These are phyloP conservation scores for Astrephomene gubernaculifera DNA, from an alignment of 139 green algal genomes.

Conservation along the genomic window DNA sequence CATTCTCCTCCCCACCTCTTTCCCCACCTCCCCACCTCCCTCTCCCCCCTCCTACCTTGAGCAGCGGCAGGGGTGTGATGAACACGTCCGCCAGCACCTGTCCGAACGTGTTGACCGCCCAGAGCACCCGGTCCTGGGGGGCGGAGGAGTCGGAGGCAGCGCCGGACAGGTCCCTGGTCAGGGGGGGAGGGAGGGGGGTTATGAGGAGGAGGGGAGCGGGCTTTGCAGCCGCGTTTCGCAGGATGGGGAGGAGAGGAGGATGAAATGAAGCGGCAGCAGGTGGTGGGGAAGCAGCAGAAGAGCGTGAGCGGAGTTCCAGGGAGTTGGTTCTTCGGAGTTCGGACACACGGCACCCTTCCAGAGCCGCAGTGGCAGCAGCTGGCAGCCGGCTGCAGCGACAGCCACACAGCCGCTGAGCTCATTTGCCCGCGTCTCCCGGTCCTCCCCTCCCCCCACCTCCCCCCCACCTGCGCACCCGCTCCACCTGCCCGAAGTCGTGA, in stretches of 20 bases:
- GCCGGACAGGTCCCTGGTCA: conserved; percentile 40
- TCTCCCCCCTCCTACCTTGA: conserved; percentile 39
- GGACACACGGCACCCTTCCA: too few species aligned
- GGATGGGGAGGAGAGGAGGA: too few species aligned
- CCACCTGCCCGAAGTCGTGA: conserved; percentile 72
- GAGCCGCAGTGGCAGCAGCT: neutral
- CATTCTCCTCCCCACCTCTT: neutral
- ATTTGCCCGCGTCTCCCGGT: neutral
- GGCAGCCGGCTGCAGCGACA: neutral
- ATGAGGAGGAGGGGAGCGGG: neutral
- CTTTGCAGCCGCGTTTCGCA: neutral
- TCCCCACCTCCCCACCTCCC: neutral
- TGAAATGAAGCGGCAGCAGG: too few species aligned
- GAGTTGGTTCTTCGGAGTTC: too few species aligned
- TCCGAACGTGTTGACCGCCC: conserved; percentile 74
- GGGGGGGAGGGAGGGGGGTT: neutral
- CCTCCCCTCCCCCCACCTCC: neutral
- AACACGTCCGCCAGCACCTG: conserved; percentile 77
- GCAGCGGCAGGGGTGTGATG: conserved; percentile 80
- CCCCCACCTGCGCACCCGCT: conserved; percentile 13
- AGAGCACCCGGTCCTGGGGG: conserved; percentile 67
- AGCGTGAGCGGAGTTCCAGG: too few species aligned
- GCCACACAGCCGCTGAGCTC: neutral
- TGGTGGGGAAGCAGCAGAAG: too few species aligned
- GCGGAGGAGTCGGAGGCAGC: conserved; percentile 19